phyloP scores from a whole-genome alignment of 257 asterid genomes.

The Voacanga thouarsii region DNA sequence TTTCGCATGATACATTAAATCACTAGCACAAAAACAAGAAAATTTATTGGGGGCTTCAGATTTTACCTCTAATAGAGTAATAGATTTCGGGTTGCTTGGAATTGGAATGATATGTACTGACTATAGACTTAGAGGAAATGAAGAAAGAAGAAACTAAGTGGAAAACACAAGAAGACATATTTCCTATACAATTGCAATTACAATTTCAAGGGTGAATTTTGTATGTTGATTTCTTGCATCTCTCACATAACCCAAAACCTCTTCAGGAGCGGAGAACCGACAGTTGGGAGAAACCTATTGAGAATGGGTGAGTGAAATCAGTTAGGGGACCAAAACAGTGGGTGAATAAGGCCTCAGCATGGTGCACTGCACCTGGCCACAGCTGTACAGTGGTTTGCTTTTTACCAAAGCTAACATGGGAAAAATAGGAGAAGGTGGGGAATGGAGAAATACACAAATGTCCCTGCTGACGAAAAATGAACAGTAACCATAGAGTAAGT shows the following conservation, averaged over 20 bases:
- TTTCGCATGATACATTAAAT: not conserved
- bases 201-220: not conserved
- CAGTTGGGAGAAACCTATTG: too few relatives aligned
- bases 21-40: not conserved
- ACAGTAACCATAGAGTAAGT: too few relatives aligned
- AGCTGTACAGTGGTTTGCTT: too few relatives aligned
- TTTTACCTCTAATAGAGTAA: conserved; percentile 31
- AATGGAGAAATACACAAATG: too few relatives aligned
- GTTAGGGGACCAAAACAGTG: too few relatives aligned
- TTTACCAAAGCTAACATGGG: too few relatives aligned
- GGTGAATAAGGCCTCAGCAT: too few relatives aligned
- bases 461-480: too few relatives aligned
- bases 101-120: conserved; percentile 13
- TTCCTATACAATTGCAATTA: not conserved
- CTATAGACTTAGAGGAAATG: conserved; percentile 19
- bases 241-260: conserved; percentile 1
- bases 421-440: too few relatives aligned
- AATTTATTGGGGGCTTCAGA: not conserved
- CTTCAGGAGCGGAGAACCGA: too few relatives aligned
- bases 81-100: conserved; percentile 14
- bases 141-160: conserved; percentile 22
- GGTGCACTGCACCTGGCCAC: too few relatives aligned
- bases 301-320: too few relatives aligned
- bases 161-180: conserved; percentile 26
- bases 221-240: not conserved